Evolutionary conservation across 140 eudicot species (phyloP), one percentile per base, ranked within the genome.

Genomic region (Bidens hawaiensis): DNA sequence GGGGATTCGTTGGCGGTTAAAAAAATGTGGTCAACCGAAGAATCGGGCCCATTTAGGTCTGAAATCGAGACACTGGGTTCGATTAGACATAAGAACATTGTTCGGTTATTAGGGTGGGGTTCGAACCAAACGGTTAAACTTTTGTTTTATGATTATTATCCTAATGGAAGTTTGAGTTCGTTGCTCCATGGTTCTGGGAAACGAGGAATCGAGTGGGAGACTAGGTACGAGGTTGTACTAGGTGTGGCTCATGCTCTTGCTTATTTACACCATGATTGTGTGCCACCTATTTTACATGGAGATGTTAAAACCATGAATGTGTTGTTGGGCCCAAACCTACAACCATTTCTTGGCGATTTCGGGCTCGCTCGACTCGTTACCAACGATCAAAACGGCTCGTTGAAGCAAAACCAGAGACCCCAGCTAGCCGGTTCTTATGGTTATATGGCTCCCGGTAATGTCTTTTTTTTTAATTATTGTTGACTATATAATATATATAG

Each of bases 231-330:
- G 5, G 33, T 89, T 25, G 74, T 88, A 1, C 81, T 88, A 10
- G 97, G 99, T 2, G 80, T 94, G 25, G 99, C 97, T 14, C 99
- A 94, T 27, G 99, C 99, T 0, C 82, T 94, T 0, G 88, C 97
- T 12, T 94, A 94, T 55, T 67, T 94, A 34, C 99, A 94, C 74
- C 97, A 94, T 65, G 99, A 88, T 62, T 94, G 99, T 5, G 77
- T 85, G 60, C 99, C 99, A 1, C 78, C 97, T 0, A 88, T 94
- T 45, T 50, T 88, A 64, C 99, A 94, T 25, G 97, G 99, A 2
- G 99, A 94, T 54, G 99, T 94, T 55, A 94, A 94, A 42, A 80
- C 97, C 26, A 88, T 94, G 99, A 94, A 94, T 58, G 95, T 94
- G 49, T 61, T 94, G 22, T 76, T 94, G 67, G 99, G 99, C 36